Evolutionary conservation across 1,284 basidiomycete genomes (phyloP).

Genomic region (Apiotrichum sp.): DNA sequence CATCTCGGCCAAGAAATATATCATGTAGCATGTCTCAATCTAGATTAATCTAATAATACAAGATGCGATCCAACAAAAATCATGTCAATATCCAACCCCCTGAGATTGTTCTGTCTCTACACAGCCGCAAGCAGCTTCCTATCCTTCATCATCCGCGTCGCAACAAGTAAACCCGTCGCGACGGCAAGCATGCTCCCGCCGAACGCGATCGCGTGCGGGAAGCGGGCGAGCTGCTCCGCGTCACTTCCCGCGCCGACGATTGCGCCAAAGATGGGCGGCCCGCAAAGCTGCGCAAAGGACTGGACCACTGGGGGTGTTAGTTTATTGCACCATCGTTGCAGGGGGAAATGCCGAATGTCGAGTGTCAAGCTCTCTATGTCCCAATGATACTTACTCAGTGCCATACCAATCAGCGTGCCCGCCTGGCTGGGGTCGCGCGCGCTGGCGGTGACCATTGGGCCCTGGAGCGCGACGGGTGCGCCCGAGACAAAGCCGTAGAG

Average conservation of each 20-base stretch:
- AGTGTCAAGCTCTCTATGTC: too few species aligned
- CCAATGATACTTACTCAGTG: constrained; percentile 23
- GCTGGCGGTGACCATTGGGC: constrained; percentile 23
- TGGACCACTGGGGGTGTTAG: constrained; percentile 25
- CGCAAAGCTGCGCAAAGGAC: constrained; percentile 28
- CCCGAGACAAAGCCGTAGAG: constrained; percentile 33
- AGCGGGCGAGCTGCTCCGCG: constrained; percentile 18
- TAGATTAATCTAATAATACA: too few species aligned
- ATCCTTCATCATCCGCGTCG: constrained; percentile 12
- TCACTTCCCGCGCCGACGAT: constrained; percentile 29
- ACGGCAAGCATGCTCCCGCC: constrained; percentile 21
- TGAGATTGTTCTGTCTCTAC: constrained; percentile 1
- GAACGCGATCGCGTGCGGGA: constrained; percentile 28
- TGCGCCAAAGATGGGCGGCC: constrained; percentile 35
- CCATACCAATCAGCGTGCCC: constrained; percentile 38
- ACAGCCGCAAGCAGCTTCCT: constrained; percentile 15
- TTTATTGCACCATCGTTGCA: too few species aligned
- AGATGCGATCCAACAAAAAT: too few species aligned
- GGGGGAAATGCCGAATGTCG: too few species aligned
- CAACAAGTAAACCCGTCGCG: constrained; percentile 9
- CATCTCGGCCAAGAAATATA: too few species aligned
- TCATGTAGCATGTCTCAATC: too few species aligned
- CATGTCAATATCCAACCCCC: not conserved
- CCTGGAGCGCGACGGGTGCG: constrained; percentile 34
- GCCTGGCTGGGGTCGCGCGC: constrained; percentile 34